phyloP scores from a whole-genome alignment of 2,329 filamentous ascomycete species.

The Coniochaeta ligniaria region DNA sequence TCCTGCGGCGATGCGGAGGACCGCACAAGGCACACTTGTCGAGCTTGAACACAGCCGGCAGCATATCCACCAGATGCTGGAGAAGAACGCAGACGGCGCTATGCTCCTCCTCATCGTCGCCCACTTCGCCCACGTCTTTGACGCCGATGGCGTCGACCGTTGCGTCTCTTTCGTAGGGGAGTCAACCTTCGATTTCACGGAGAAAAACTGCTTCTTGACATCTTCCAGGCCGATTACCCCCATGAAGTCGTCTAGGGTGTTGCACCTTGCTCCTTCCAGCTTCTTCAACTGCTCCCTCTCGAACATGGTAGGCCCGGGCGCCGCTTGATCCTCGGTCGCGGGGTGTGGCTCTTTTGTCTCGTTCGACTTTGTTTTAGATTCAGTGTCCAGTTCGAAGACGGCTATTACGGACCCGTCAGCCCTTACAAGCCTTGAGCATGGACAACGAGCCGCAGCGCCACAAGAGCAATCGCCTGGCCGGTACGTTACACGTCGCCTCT shows the following conservation, averaged over 20 bases:
- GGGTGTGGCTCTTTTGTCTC: neutral
- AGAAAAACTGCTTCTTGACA: slow-evolving; percentile 58
- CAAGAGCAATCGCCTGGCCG: too few relatives aligned
- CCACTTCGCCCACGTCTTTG: too few relatives aligned
- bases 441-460: too few relatives aligned
- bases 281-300: slow-evolving; percentile 60
- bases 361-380: neutral
- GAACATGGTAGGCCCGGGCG: slow-evolving; percentile 23
- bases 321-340: neutral
- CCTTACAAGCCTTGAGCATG: too few relatives aligned
- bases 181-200: slow-evolving; percentile 58
- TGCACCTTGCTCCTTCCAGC: slow-evolving; percentile 40
- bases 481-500: too few relatives aligned
- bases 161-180: too few relatives aligned
- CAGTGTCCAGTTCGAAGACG: too few relatives aligned
- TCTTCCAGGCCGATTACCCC: slow-evolving; percentile 62
- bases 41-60: slow-evolving; percentile 88
- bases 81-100: too few relatives aligned
- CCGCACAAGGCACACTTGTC: slow-evolving; percentile 77
- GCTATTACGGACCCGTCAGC: too few relatives aligned
- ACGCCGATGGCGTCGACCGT: too few relatives aligned
- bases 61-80: slow-evolving; percentile 78
- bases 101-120: too few relatives aligned
- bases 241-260: slow-evolving; percentile 57
- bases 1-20: slow-evolving; percentile 72